These are phyloP conservation scores for Citrus australasica DNA, from an alignment of 345 rosid genomes.

Conservation along the genomic window DNA sequence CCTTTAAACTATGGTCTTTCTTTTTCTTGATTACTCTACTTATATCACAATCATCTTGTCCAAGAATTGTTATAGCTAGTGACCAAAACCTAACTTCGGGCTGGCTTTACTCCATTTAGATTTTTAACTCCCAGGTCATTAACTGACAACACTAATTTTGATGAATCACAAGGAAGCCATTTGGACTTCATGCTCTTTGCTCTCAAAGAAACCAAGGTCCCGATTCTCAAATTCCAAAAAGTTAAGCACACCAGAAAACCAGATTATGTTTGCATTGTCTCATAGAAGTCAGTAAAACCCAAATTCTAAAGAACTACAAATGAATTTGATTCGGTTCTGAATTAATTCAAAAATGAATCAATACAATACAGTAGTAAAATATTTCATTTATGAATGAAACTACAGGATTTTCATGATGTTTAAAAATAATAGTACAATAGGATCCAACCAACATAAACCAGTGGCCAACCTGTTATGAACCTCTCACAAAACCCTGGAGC, in stretches of 20 bases:
- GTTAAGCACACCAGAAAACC: too few species aligned
- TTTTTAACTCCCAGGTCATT: constrained; percentile 31
- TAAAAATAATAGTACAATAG: background rate
- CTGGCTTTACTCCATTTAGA: constrained; percentile 21
- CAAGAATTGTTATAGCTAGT: background rate
- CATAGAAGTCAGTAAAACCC: too few species aligned
- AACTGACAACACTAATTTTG: constrained; percentile 20
- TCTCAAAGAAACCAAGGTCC: constrained; percentile 30
- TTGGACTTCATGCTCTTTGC: constrained; percentile 33
- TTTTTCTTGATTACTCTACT: constrained; percentile 20
- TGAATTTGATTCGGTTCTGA: background rate
- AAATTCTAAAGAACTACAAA: background rate
- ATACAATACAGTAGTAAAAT: background rate
- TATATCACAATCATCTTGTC: background rate
- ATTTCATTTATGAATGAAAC: too few species aligned
- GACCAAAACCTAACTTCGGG: constrained; percentile 12
- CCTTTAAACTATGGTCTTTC: constrained; percentile 35
- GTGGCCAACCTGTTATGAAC: background rate
- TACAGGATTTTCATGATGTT: too few species aligned
- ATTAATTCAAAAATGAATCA: background rate
- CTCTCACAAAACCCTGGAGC: background rate
- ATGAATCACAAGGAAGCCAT: constrained; percentile 31
- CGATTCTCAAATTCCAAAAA: constrained; percentile 25
- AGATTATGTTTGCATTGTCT: too few species aligned
- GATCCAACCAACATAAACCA: constrained; percentile 4